Conservation (phyloP, 2,329 filamentous ascomycete species). For the Sporothrix variecibatus region DNA sequence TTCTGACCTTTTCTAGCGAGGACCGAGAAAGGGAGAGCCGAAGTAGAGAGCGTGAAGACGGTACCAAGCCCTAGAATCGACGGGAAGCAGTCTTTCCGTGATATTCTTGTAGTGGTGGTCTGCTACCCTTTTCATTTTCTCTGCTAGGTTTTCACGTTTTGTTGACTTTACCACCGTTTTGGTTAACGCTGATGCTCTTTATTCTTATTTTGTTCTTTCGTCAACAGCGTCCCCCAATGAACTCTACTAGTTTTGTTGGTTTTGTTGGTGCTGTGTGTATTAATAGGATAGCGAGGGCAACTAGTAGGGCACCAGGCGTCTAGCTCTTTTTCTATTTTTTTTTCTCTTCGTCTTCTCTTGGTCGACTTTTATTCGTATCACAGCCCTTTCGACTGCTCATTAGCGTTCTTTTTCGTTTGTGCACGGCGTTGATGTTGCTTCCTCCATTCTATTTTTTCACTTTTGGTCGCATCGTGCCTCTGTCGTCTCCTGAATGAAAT, state of each 20-base stretch:
- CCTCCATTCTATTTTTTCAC: not conserved
- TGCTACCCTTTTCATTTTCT: not conserved
- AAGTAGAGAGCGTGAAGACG: not conserved
- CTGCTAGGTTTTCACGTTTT: not conserved
- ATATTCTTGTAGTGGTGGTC: not conserved
- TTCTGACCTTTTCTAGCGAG: not conserved
- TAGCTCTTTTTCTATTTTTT: not conserved
- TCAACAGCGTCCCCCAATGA: not conserved
- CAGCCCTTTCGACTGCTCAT: not conserved
- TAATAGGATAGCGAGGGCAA: not conserved
- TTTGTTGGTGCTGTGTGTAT: not conserved
- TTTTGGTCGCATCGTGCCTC: not conserved
- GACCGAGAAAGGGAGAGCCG: not conserved
- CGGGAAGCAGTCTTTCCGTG: not conserved
- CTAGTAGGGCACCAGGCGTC: not conserved
- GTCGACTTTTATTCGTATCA: not conserved
- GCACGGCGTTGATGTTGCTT: not conserved
- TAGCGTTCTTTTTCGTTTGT: not conserved
- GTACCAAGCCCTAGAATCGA: not conserved
- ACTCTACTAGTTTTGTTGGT: no score
- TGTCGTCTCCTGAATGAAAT: not conserved
- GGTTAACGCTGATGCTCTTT: not conserved
- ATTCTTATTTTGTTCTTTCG: not conserved
- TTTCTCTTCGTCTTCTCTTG: not conserved
- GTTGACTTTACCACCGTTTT: conserved; percentile 17